These are phyloP conservation scores for Calocybe cyanea DNA, from an alignment of 768 basidiomycete genomes.

Conservation along the genomic window DNA sequence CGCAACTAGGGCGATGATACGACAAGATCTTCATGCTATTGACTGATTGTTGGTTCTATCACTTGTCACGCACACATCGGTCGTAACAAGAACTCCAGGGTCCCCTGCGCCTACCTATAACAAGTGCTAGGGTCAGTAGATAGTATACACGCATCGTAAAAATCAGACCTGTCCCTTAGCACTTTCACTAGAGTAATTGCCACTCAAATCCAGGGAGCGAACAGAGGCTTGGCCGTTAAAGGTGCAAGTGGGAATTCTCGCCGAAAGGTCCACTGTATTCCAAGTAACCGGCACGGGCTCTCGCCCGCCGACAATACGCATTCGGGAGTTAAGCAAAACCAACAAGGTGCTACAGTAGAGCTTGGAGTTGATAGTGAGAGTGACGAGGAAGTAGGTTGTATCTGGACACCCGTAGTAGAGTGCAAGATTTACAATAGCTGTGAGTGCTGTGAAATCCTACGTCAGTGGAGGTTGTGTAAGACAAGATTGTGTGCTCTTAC, in stretches of 20 bases:
- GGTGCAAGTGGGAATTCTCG: constrained; percentile 7
- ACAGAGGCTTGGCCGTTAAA: constrained; percentile 10
- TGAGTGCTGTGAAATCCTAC: constrained; percentile 14
- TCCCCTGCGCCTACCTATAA: too few species aligned
- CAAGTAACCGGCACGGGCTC: constrained; percentile 11
- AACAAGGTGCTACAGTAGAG: constrained; percentile 27
- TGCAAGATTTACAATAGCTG: constrained; percentile 23
- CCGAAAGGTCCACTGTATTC: constrained; percentile 7
- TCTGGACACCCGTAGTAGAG: constrained; percentile 23
- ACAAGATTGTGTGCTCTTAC: constrained; percentile 6
- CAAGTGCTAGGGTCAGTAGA: too few species aligned
- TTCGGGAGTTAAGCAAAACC: constrained; percentile 25
- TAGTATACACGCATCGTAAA: too few species aligned
- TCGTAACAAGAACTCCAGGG: too few species aligned
- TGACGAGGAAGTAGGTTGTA: constrained; percentile 21
- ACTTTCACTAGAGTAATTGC: neutral
- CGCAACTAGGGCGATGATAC: too few species aligned
- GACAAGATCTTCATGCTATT: too few species aligned
- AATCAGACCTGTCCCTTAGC: neutral
- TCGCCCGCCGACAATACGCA: constrained; percentile 20
- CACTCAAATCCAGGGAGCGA: neutral
- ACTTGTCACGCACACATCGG: too few species aligned
- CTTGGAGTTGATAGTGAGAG: constrained; percentile 22
- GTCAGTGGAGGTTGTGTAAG: too few species aligned
- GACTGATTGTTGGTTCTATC: too few species aligned